Evolutionary conservation across 257 asterid genomes (phyloP).

Genomic region (Solanum chiquidenum): DNA sequence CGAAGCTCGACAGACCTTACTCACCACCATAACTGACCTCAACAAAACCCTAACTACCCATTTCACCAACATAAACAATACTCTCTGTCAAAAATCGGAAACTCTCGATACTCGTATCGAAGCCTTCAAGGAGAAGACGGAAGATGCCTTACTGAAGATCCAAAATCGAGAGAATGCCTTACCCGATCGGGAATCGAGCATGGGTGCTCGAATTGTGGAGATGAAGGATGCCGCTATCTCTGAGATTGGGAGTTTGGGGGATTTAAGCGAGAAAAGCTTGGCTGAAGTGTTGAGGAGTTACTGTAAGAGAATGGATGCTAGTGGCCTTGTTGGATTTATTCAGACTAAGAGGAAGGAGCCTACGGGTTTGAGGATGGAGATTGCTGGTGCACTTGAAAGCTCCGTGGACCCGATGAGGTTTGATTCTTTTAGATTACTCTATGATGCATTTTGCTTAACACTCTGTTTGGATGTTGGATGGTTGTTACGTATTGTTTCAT

Average conservation of each 20-base stretch:
- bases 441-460: not conserved
- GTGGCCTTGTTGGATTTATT: not conserved
- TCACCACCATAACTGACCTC: conserved; percentile 4
- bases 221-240: conserved; percentile 1
- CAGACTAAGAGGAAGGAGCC: conserved; percentile 6
- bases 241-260: conserved; percentile 5
- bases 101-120: not conserved
- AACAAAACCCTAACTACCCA: conserved; percentile 12
- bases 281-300: conserved; percentile 1
- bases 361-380: conserved; percentile 1
- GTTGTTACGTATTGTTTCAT: not conserved
- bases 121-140: not conserved
- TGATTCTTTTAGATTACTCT: not conserved
- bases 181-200: not conserved
- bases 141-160: not conserved
- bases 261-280: not conserved
- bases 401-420: conserved; percentile 15
- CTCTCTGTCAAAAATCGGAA: conserved; percentile 7
- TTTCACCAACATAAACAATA: not conserved
- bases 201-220: not conserved
- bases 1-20: not conserved
- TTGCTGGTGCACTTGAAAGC: conserved; percentile 1
- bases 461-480: not conserved
- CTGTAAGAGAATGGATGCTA: conserved; percentile 13
- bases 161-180: conserved; percentile 7